Base-by-base conservation (phyloP, 306 rosid genomes). In the Betula pendula region DNA sequence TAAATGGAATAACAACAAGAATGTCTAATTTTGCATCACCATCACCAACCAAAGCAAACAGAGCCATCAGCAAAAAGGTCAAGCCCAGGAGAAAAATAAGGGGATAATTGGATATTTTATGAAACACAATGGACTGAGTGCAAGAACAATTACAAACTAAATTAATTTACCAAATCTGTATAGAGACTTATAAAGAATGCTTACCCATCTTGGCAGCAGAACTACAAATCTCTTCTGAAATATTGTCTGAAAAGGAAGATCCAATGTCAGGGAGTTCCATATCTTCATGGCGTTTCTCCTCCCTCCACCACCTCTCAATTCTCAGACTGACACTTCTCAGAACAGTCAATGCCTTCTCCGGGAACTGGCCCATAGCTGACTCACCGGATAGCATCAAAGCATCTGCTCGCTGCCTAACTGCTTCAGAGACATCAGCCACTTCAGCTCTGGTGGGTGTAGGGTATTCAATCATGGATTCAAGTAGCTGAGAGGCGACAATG, bases 301-400 rank as follows among this genome's bases (percentile, higher is more conserved):
- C 99, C 86, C 99, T 89, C 98, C 98, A 96, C 99, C 99, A 96
- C 87, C 79, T 91, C 87, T 96, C 99, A 53, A 96, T 96, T 79
- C 99, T 91, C 84, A 96, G 81, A 84, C 99, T 96, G 74, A 96
- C 99, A 81, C 89, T 93, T 90, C 99, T 89, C 81, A 96, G 84
- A 75, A 96, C 99, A 79, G 93, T 76, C 73, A 96, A 84, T 79
- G 99, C 97, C 88, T 96, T 96, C 9, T 92, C 98, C 6, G 99
- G 99, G 86, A 45, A 96, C 88, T 92, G 99, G 79, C 99, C 99
- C 99, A 96, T 96, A 73, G 99, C 99, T 40, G 99, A 96, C 83
- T 96, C 99, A 71, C 99, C 99, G 65, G 99, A 96, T 63, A 96
- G 99, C 99, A 96, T 96, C 85, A 96, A 84, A 75, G 99, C 99